Evolutionary conservation across 306 rosid genomes (phyloP).

Genomic region (Sindora glabra): DNA sequence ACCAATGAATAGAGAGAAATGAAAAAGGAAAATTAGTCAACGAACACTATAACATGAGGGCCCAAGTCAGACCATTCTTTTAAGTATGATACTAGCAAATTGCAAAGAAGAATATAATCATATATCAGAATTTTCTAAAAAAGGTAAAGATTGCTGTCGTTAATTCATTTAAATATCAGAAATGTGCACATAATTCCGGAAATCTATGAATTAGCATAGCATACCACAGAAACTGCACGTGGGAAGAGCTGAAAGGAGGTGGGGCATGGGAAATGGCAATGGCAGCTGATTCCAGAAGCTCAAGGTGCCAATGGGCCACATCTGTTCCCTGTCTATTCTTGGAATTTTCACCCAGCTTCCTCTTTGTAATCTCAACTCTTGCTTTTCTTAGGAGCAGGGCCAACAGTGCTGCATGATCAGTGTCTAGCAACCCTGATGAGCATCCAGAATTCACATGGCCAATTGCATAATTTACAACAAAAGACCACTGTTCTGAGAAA

Average conservation of each 20-base stretch:
- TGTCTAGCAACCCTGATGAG: conserved; percentile 30
- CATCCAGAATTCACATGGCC: conserved; percentile 34
- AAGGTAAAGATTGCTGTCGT: neutral
- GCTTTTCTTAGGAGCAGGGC: conserved; percentile 70
- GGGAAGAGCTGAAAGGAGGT: conserved; percentile 40
- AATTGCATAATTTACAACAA: conserved; percentile 48
- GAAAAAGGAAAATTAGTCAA: neutral
- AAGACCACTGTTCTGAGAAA: conserved; percentile 81
- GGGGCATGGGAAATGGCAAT: conserved; percentile 49
- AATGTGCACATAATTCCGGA: too few relatives aligned
- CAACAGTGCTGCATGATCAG: conserved; percentile 48
- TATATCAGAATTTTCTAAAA: neutral
- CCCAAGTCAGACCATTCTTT: too few relatives aligned
- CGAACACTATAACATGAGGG: neutral
- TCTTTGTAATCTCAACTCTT: conserved; percentile 38
- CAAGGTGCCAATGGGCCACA: conserved; percentile 61
- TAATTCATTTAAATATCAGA: conserved; percentile 4
- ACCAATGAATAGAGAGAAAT: too few relatives aligned
- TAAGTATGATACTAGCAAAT: neutral
- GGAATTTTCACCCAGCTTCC: conserved; percentile 34
- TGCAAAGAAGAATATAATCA: neutral
- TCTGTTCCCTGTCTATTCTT: conserved; percentile 23
- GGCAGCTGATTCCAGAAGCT: conserved; percentile 63
- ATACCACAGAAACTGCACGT: conserved; percentile 67
- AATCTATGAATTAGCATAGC: conserved; percentile 27